Base-by-base conservation (phyloP, 2,329 filamentous ascomycete genomes). In the Leptographium flavum region DNA sequence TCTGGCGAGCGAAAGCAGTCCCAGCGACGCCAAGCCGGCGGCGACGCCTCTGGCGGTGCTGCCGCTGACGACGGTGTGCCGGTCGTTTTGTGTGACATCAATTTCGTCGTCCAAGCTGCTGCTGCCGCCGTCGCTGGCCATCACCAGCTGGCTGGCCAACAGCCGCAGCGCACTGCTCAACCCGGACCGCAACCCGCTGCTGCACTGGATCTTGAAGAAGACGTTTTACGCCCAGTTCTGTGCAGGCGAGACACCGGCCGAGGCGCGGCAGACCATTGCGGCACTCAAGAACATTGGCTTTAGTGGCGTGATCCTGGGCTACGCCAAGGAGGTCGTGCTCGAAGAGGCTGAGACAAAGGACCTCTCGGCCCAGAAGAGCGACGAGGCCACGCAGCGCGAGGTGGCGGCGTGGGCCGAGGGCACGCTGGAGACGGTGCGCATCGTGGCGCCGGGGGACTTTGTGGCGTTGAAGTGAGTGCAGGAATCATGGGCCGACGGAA, bases 211-310 rank as follows among this genome's bases (percentile, higher is more conserved):
- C 36, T 68, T 94, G 42, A 87, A 87, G 59, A 75, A 79, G 57
- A 93, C 86, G 0, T 87, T 94, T 55, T 94, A 94, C 60, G 78
- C 79, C 22, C 88, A 95, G 56, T 95, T 94, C 62, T 95, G 88
- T 61, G 86, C 85, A 0, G 88, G 88, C 25, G 83, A 87, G 62
- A 82, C 75, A 41, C 68, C 73, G 0, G 55, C 60, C 2, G 84
- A 94, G 61, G 81, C 93, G 2, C 66, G 69, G 36, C 63, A 59
- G 27, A 87, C 82, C 0, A 74, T 87, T 27, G 58, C 69, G 2
- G 66, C 70, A 2, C 68, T 94, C 10, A 84, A 86, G 60, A 61
- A 68, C 28, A 77, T 90, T 38, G 88, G 88, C 2, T 94, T 86
- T 58, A 76, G 74, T 22, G 88, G 87, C 13, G 83, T 94, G 6